phyloP scores from a whole-genome alignment of 345 rosid genomes.

The Eutrema japonicum region DNA sequence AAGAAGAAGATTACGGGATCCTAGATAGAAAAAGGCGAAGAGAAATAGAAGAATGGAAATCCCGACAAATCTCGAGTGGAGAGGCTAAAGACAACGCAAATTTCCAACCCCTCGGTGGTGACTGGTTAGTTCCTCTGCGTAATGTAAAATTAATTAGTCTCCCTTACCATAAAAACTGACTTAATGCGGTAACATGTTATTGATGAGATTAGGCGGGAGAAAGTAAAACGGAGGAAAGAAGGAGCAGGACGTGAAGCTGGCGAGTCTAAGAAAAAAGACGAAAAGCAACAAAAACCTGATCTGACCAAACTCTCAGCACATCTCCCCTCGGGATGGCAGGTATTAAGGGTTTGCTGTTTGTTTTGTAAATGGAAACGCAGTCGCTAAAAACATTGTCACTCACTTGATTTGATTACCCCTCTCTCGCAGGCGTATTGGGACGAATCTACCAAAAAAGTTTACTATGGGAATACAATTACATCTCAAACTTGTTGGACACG shows the following conservation, averaged over 20 bases:
- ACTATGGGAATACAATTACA: constrained; percentile 44
- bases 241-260: constrained; percentile 55
- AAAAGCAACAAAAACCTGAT: constrained; percentile 51
- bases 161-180: constrained; percentile 4
- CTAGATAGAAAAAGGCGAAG: constrained; percentile 78
- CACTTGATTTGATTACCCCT: constrained; percentile 10
- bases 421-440: constrained; percentile 48
- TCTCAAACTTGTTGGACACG: constrained; percentile 48
- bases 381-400: constrained; percentile 18
- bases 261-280: constrained; percentile 45
- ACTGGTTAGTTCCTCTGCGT: constrained; percentile 61
- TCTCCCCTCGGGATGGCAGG: constrained; percentile 95
- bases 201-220: constrained; percentile 72
- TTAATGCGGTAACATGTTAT: constrained; percentile 10
- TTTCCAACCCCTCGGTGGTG: constrained; percentile 96
- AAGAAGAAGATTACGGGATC: constrained; percentile 64
- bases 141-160: neutral
- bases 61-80: constrained; percentile 86
- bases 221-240: constrained; percentile 81
- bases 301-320: constrained; percentile 54
- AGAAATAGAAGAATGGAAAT: constrained; percentile 91
- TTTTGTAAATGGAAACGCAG: neutral
- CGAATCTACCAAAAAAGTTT: constrained; percentile 41
- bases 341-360: constrained; percentile 12
- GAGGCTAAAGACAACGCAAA: constrained; percentile 95